These are phyloP conservation scores for Aspergillus haitiensis DNA, from an alignment of 495 filamentous ascomycete genomes.

Conservation along the genomic window DNA sequence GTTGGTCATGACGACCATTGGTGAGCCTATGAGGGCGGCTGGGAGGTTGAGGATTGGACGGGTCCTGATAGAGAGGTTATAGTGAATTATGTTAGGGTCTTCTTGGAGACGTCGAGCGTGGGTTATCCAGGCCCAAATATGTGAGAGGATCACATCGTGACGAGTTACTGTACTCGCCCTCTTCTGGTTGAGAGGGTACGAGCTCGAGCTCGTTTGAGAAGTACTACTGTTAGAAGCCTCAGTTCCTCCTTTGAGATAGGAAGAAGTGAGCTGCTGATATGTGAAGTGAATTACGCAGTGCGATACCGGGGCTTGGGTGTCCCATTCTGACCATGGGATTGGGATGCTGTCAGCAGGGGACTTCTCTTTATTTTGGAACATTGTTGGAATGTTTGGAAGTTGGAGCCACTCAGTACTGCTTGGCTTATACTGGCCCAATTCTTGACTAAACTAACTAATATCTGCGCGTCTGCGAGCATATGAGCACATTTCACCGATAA, in stretches of 20 bases:
- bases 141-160: constrained; percentile 36
- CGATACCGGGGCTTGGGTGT: constrained; percentile 21
- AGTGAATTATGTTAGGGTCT: constrained; percentile 24
- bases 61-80: constrained; percentile 26
- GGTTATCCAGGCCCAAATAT: constrained; percentile 34
- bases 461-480: constrained; percentile 48
- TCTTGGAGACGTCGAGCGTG: constrained; percentile 27
- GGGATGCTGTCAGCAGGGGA: constrained; percentile 16
- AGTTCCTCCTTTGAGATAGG: constrained; percentile 17
- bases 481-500: constrained; percentile 47
- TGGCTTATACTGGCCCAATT: constrained; percentile 40
- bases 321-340: constrained; percentile 34
- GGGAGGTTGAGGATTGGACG: constrained; percentile 24
- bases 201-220: too few species aligned
- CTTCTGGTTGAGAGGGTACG: not conserved
- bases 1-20: constrained; percentile 29
- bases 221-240: not conserved
- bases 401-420: constrained; percentile 13
- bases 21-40: constrained; percentile 29
- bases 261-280: constrained; percentile 18
- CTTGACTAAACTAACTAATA: constrained; percentile 48
- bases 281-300: constrained; percentile 30
- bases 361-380: constrained; percentile 18
- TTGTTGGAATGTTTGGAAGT: constrained; percentile 16
- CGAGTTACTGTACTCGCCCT: constrained; percentile 24